Evolutionary conservation across 192 early-diverging fungal genomes (phyloP).

Genomic region (Cladochytrium replicatum): DNA sequence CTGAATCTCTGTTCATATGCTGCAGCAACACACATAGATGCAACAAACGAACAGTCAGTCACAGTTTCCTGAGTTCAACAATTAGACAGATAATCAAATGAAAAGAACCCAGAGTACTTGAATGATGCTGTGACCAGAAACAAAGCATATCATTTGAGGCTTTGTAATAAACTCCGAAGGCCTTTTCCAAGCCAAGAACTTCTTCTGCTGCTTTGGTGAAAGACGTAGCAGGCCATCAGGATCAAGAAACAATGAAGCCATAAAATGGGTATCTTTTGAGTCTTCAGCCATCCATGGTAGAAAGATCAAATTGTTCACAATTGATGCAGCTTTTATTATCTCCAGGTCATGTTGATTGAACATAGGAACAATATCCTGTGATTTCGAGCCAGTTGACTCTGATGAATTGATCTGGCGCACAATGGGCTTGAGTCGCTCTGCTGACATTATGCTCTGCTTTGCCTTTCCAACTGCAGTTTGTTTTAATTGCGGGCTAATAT

Average conservation of each 20-base stretch:
- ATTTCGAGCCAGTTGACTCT: too few relatives aligned
- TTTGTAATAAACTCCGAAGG: conserved; percentile 59
- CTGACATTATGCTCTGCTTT: too few relatives aligned
- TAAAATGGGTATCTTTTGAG: conserved; percentile 48
- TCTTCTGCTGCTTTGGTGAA: conserved; percentile 61
- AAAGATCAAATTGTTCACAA: conserved; percentile 60
- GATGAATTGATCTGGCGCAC: too few relatives aligned
- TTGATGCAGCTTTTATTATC: conserved; percentile 56
- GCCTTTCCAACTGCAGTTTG: too few relatives aligned
- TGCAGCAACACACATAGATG: conserved; percentile 76
- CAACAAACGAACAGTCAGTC: conserved; percentile 93
- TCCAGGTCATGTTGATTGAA: too few relatives aligned
- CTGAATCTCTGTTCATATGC: conserved; percentile 64
- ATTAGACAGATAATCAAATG: neutral
- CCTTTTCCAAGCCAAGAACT: conserved; percentile 75
- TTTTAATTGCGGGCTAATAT: too few relatives aligned
- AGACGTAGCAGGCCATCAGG: conserved; percentile 66
- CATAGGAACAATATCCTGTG: too few relatives aligned
- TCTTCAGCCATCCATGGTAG: conserved; percentile 67
- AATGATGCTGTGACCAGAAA: conserved; percentile 35
- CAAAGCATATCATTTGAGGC: conserved; percentile 56
- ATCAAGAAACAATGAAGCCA: conserved; percentile 49
- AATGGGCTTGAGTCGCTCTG: too few relatives aligned
- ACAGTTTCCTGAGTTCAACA: conserved; percentile 85
- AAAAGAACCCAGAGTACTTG: conserved; percentile 18